phyloP scores from a whole-genome alignment of 106 monocot genomes.

The Acorus calamus region DNA sequence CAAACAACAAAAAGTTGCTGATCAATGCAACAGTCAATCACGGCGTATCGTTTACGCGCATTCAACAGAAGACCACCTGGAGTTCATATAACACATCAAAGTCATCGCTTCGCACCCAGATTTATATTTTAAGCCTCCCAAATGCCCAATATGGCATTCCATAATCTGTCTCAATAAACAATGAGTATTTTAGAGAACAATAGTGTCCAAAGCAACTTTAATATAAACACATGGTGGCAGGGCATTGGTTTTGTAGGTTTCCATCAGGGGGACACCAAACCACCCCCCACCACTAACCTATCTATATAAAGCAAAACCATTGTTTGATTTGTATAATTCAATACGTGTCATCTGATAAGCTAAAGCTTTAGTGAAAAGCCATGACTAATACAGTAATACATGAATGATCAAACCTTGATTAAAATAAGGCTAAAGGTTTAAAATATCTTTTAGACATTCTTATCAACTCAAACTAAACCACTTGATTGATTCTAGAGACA shows the following conservation, averaged over 20 bases:
- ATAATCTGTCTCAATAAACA: conserved; percentile 4
- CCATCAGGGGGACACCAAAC: conserved; percentile 5
- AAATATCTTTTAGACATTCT: too few species aligned
- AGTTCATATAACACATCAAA: neutral
- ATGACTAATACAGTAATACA: too few species aligned
- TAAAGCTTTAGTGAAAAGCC: neutral
- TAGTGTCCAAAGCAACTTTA: neutral
- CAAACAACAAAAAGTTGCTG: neutral
- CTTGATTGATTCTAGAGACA: too few species aligned
- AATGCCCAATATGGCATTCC: conserved; percentile 3
- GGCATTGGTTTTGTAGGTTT: neutral
- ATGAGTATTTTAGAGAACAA: neutral
- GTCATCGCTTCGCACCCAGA: neutral
- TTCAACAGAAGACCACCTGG: neutral
- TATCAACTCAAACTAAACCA: too few species aligned
- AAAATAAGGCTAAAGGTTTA: too few species aligned
- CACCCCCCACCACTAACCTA: neutral
- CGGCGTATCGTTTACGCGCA: too few species aligned
- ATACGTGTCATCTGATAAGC: neutral
- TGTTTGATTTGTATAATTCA: neutral
- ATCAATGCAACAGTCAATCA: too few species aligned
- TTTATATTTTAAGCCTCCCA: neutral
- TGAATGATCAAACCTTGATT: too few species aligned
- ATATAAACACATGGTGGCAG: neutral
- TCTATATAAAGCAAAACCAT: neutral